A percentile compares a stretch with the other conserved stretches of the same genome.
Evolutionary conservation across 805 yeast genomes (phyloP).

Genomic region (Maudiozyma barnettii): DNA sequence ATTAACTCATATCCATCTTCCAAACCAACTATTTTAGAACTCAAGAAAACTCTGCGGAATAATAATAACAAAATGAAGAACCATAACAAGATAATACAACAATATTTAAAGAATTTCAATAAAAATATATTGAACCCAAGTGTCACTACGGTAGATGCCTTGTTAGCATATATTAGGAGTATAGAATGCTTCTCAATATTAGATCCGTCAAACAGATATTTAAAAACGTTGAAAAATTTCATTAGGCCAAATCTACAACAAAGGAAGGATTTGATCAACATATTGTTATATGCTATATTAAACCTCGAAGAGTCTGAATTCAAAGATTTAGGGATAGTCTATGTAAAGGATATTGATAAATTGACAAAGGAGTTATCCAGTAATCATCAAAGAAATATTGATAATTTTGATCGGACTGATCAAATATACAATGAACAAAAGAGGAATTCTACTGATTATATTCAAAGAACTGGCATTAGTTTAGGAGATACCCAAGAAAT

Average conservation of each 20-base stretch:
- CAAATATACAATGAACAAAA: neutral
- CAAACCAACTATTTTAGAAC: constrained; percentile 46
- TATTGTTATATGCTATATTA: constrained; percentile 63
- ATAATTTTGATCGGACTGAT: neutral
- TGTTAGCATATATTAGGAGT: constrained; percentile 59
- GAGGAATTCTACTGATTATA: neutral
- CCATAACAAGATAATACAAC: constrained; percentile 10
- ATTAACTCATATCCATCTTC: constrained; percentile 46
- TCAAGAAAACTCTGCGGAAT: constrained; percentile 41
- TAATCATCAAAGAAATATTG: neutral
- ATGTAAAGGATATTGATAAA: constrained; percentile 2
- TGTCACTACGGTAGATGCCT: constrained; percentile 62
- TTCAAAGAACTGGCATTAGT: neutral
- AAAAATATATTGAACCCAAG: constrained; percentile 61
- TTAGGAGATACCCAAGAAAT: neutral
- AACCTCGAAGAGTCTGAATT: constrained; percentile 26
- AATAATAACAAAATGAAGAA: constrained; percentile 27
- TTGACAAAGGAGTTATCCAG: constrained; percentile 37
- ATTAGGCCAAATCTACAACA: constrained; percentile 62
- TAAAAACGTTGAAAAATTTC: constrained; percentile 71
- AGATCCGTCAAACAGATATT: constrained; percentile 80
- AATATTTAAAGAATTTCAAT: constrained; percentile 16
- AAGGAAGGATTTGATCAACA: constrained; percentile 53
- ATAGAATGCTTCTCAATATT: constrained; percentile 61
- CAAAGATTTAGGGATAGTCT: constrained; percentile 4